Conservation (phyloP, 129 eudicot species). For the Flaveria robusta region DNA sequence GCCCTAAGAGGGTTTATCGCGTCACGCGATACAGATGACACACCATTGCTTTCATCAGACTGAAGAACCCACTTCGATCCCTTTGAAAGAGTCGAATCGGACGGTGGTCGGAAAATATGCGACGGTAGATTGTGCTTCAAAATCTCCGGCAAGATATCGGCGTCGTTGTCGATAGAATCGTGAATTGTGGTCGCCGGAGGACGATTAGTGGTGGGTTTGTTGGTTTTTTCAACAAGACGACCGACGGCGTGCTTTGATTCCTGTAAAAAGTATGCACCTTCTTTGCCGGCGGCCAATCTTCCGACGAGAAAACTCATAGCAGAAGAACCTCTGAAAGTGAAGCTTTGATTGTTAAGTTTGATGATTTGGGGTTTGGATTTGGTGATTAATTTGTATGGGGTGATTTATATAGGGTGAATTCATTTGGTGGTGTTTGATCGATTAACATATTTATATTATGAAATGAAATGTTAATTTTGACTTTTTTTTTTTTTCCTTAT, state of each 20-base stretch:
- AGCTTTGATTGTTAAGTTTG: not conserved
- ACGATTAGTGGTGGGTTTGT: conserved; percentile 17
- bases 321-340: not conserved
- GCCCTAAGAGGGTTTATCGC: conserved; percentile 81
- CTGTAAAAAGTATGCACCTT: conserved; percentile 79
- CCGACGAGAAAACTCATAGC: conserved; percentile 83
- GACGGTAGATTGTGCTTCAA: conserved; percentile 75
- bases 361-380: conserved; percentile 11
- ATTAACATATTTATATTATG: not conserved
- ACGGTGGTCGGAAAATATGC: conserved; percentile 43
- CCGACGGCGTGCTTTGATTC: conserved; percentile 87
- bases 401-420: conserved; percentile 26
- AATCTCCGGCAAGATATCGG: conserved; percentile 84
- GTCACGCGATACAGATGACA: conserved; percentile 51
- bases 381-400: conserved; percentile 20
- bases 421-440: not conserved
- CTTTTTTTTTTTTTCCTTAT: too few species aligned
- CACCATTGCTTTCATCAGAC: conserved; percentile 18
- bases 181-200: conserved; percentile 10
- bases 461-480: too few species aligned
- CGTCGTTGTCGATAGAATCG: not conserved
- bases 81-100: conserved; percentile 51
- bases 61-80: conserved; percentile 70
- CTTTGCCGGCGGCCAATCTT: conserved; percentile 74
- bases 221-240: conserved; percentile 50